A percentile compares a stretch with the other conserved stretches of the same genome.
phyloP scores from a whole-genome alignment of 2,329 filamentous ascomycete genomes.

The Colletotrichum neosansevieriae region DNA sequence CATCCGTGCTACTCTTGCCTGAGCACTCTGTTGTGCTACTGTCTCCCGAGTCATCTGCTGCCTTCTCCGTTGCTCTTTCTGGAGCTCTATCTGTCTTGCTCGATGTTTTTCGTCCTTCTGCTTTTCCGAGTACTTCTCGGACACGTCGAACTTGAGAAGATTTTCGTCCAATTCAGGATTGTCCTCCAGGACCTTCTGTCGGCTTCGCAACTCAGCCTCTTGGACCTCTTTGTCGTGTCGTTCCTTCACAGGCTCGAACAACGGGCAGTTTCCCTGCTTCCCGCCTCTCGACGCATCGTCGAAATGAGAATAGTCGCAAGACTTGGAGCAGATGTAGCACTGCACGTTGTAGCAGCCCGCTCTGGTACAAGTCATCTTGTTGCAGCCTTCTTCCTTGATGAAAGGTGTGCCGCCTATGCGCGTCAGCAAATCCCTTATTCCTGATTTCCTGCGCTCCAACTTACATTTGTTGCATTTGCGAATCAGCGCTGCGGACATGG shows the following conservation, averaged over 20 bases:
- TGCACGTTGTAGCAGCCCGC: constrained; percentile 63
- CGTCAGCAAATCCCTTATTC: constrained; percentile 32
- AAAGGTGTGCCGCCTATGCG: constrained; percentile 74
- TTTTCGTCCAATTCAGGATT: constrained; percentile 72
- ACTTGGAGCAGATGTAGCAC: constrained; percentile 80
- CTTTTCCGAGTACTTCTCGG: constrained; percentile 57
- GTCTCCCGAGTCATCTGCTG: no score
- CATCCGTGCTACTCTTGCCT: background rate
- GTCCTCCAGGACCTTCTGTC: constrained; percentile 65
- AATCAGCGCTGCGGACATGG: constrained; percentile 84
- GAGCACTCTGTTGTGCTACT: no score
- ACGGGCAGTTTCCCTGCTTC: constrained; percentile 69
- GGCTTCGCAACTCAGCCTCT: constrained; percentile 69
- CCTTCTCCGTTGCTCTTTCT: background rate
- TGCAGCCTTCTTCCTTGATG: constrained; percentile 83
- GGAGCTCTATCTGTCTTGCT: background rate
- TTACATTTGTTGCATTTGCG: constrained; percentile 77
- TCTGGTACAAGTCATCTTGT: constrained; percentile 82
- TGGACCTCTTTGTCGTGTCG: constrained; percentile 74
- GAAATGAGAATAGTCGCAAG: constrained; percentile 78
- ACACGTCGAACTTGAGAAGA: constrained; percentile 70
- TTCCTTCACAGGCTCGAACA: constrained; percentile 73
- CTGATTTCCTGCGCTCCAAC: constrained; percentile 28
- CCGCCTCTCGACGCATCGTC: constrained; percentile 62
- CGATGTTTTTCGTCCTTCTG: background rate